A percentile compares a stretch with the other conserved stretches of the same genome.
phyloP scores from a whole-genome alignment of 1,139 yeast genomes.

The Candida neerlandica region DNA sequence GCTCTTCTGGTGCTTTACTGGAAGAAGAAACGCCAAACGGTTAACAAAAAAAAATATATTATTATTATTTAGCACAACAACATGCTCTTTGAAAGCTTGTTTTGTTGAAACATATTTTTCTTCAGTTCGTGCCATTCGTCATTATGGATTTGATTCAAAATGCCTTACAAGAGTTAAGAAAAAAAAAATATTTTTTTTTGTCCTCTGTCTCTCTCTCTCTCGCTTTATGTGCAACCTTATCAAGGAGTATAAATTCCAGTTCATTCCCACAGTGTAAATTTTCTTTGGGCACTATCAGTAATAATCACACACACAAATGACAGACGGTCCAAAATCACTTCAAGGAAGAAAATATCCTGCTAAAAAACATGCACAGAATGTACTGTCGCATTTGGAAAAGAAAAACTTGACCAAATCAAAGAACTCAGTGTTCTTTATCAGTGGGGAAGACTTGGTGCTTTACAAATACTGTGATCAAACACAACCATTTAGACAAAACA shows the following conservation, averaged over 20 bases:
- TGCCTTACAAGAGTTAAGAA: constrained; percentile 1
- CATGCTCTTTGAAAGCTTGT: not conserved
- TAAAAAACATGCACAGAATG: constrained; percentile 62
- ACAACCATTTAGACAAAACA: constrained; percentile 80
- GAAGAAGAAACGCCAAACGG: not conserved
- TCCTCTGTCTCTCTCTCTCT: no score
- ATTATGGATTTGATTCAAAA: constrained; percentile 1
- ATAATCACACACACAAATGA: constrained; percentile 8
- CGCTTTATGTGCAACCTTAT: not conserved
- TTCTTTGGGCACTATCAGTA: not conserved
- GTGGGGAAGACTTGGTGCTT: constrained; percentile 64
- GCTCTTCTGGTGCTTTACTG: not conserved
- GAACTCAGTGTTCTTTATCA: constrained; percentile 51
- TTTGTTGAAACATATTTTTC: not conserved
- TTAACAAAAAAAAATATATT: no score
- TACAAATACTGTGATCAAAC: constrained; percentile 83
- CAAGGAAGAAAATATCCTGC: constrained; percentile 67
- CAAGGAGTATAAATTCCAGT: not conserved
- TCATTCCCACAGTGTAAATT: not conserved
- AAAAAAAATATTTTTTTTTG: not conserved
- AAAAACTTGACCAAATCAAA: constrained; percentile 21
- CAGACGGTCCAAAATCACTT: constrained; percentile 21
- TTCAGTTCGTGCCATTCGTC: not conserved
- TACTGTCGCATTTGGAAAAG: constrained; percentile 43
- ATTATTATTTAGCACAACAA: not conserved